Evolutionary conservation across 2,329 filamentous ascomycete species (phyloP).

Genomic region (Lachnellula cervina): DNA sequence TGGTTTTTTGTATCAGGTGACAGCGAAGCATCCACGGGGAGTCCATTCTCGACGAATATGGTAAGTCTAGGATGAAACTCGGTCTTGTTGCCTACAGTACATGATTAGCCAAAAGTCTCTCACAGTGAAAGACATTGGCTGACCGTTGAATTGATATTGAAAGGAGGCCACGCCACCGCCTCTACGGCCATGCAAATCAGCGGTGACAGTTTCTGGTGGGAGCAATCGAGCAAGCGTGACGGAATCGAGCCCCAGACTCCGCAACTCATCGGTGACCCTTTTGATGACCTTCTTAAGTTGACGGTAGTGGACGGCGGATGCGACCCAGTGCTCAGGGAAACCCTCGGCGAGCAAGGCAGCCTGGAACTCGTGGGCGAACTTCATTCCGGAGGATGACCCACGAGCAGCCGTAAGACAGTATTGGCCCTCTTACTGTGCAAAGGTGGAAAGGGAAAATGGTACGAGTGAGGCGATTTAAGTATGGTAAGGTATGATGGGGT

Average conservation of each 20-base stretch:
- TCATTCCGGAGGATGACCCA: slow-evolving; percentile 51
- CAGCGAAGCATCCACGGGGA: slow-evolving; percentile 63
- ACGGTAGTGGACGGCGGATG: slow-evolving; percentile 75
- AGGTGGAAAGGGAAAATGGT: too few species aligned
- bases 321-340: slow-evolving; percentile 68
- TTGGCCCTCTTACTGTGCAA: background rate
- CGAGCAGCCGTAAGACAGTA: background rate
- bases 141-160: slow-evolving; percentile 53
- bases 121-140: slow-evolving; percentile 1
- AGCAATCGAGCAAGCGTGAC: slow-evolving; percentile 65
- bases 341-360: slow-evolving; percentile 64
- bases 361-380: slow-evolving; percentile 78
- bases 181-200: background rate
- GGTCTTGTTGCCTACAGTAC: slow-evolving; percentile 34
- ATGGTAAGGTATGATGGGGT: too few species aligned
- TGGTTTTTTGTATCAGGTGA: slow-evolving; percentile 52
- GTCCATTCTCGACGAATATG: slow-evolving; percentile 61
- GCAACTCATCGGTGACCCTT: slow-evolving; percentile 63
- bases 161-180: slow-evolving; percentile 35
- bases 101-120: background rate
- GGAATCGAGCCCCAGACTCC: slow-evolving; percentile 64
- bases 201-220: slow-evolving; percentile 4
- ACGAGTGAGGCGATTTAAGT: too few species aligned
- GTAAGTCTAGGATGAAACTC: slow-evolving; percentile 63
- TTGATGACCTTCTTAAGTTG: slow-evolving; percentile 88